A percentile compares a stretch with the other conserved stretches of the same genome.
Evolutionary conservation across 306 rosid species (phyloP).

Genomic region (Vicia faba): DNA sequence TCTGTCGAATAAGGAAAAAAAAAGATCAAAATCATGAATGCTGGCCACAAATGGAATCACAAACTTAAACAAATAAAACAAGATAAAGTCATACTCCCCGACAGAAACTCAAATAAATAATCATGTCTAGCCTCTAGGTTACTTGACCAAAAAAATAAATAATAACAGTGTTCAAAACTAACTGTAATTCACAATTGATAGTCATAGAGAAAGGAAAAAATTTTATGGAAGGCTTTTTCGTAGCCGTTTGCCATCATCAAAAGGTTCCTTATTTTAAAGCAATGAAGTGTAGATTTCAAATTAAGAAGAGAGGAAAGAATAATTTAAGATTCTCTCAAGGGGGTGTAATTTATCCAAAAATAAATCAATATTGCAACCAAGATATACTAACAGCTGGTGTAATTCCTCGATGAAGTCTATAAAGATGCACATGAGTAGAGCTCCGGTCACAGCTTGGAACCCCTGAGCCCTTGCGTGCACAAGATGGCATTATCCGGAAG

Average conservation of each 20-base stretch:
- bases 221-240: background rate
- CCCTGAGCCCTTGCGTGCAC: slow-evolving; percentile 57
- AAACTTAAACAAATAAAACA: slow-evolving; percentile 32
- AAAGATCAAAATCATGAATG: slow-evolving; percentile 15
- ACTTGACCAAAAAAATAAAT: background rate
- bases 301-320: background rate
- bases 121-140: too few relatives aligned
- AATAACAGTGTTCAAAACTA: slow-evolving; percentile 1
- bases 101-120: background rate
- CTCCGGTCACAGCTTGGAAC: slow-evolving; percentile 57
- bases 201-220: background rate
- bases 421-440: slow-evolving; percentile 86
- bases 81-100: background rate
- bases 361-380: slow-evolving; percentile 20
- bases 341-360: background rate
- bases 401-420: slow-evolving; percentile 88
- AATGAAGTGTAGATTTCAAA: background rate
- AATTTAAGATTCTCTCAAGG: background rate
- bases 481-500: slow-evolving; percentile 83
- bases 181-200: background rate
- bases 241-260: background rate
- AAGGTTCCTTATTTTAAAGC: background rate
- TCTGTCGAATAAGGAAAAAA: slow-evolving; percentile 50
- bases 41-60: slow-evolving; percentile 15
- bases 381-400: slow-evolving; percentile 84